Base-by-base conservation (phyloP, 768 basidiomycete species). In the Mrakia frigida region DNA sequence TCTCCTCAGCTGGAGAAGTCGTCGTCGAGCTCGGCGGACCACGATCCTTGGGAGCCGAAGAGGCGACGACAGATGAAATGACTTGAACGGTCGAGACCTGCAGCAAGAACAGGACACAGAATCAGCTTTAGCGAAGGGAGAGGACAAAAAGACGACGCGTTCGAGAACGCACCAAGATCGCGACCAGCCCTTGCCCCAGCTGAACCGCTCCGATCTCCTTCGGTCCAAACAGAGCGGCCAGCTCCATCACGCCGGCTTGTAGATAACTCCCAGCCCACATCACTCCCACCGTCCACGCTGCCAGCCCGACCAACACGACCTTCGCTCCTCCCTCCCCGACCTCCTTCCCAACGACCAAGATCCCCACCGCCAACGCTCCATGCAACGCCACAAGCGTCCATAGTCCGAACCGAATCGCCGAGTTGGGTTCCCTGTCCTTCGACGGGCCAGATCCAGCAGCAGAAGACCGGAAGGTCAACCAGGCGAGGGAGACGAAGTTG, bases 21-120 rank as follows among this genome's bases (percentile, higher is more conserved):
- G 92, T 88, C 35, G 96, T 98, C 82, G 88, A 89, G 82, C 88
- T 98, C 87, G 96, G 98, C 46, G 53, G 69, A n/a, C 16, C 53
- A 46, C 21, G 70, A 70, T 6, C 0, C 6, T 52, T 52, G 56
- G 28, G n/a, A 70, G 53, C 18, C 9, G n/a, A 60, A 21, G 33
- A 35, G 5, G 65, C 37, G 11, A 39, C 65, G 5, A 68, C 39
- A 6, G 65, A 68, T 18, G 65, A 68, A 18, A 68, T 68, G 39
- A 68, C 65, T 41, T 68, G 65, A 3, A 68, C 65, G 35, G 65
- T 41, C 0, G 65, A 68, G 11, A 68, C 65, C 25, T 35, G 6
- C 18, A 68, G 10, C 11, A 16, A 3, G 31, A 43, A 6, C 11
- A 68, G 37, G 23, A 7, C 6, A 7, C 25, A 28, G 18, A 25